These are phyloP conservation scores for Aspergillus ustus DNA, from an alignment of 2,329 filamentous ascomycete genomes.

Conservation along the genomic window DNA sequence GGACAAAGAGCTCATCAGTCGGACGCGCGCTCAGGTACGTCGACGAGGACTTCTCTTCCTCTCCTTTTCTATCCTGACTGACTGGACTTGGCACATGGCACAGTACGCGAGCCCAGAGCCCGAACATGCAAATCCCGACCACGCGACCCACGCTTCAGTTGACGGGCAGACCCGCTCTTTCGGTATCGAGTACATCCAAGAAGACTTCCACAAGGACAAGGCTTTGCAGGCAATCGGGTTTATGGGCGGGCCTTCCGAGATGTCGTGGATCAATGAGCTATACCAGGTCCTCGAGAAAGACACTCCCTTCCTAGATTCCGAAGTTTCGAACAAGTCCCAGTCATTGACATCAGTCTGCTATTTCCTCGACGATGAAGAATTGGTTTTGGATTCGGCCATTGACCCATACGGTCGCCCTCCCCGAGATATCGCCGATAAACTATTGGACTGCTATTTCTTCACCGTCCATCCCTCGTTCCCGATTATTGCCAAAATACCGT, in stretches of 20 bases:
- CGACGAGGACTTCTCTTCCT: not conserved
- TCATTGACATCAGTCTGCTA: constrained; percentile 34
- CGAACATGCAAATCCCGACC: not conserved
- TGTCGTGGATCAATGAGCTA: constrained; percentile 49
- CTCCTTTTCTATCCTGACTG: constrained; percentile 3
- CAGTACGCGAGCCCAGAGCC: not conserved
- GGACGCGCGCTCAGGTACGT: constrained; percentile 40
- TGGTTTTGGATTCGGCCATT: constrained; percentile 19
- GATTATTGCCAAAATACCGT: constrained; percentile 45
- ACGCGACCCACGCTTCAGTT: constrained; percentile 15
- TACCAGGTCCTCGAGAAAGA: constrained; percentile 42
- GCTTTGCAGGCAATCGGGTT: constrained; percentile 46
- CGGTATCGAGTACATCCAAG: constrained; percentile 47
- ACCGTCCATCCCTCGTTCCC: constrained; percentile 48
- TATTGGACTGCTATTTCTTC: constrained; percentile 47
- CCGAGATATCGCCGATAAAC: constrained; percentile 42
- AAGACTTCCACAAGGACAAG: constrained; percentile 49
- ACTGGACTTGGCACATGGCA: constrained; percentile 1
- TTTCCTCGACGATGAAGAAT: constrained; percentile 39
- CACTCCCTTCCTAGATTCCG: constrained; percentile 17
- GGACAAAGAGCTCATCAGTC: constrained; percentile 38
- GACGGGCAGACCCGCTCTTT: constrained; percentile 22
- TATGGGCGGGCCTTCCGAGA: constrained; percentile 51
- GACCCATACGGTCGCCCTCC: constrained; percentile 44
- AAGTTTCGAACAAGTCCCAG: constrained; percentile 31